phyloP scores from a whole-genome alignment of 257 asterid species.

The Agastache rugosa region DNA sequence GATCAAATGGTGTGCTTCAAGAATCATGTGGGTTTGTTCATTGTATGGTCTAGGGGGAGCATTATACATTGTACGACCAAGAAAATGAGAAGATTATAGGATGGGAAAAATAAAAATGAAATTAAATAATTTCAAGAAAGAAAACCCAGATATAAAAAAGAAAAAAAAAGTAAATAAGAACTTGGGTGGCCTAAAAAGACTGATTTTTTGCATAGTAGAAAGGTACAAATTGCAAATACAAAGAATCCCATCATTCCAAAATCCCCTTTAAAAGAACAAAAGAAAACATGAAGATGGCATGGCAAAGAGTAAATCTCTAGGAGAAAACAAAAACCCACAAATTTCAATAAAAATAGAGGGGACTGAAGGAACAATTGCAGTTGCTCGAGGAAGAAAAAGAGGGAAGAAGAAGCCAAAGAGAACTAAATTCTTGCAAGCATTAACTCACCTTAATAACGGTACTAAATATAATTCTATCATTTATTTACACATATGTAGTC shows the following conservation, averaged over 20 bases:
- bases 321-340: constrained; percentile 69
- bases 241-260: constrained; percentile 76
- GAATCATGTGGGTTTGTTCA: constrained; percentile 58
- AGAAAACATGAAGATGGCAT: constrained; percentile 40
- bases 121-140: not conserved
- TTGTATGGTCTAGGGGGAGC: constrained; percentile 62
- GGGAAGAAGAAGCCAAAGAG: constrained; percentile 52
- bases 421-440: constrained; percentile 36
- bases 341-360: constrained; percentile 62
- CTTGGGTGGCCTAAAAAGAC: constrained; percentile 66
- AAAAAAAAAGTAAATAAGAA: constrained; percentile 27
- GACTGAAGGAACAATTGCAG: constrained; percentile 67
- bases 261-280: constrained; percentile 47
- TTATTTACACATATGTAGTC: too few relatives aligned
- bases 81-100: constrained; percentile 23
- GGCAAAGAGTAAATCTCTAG: constrained; percentile 49
- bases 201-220: constrained; percentile 51
- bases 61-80: constrained; percentile 53
- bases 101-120: constrained; percentile 36
- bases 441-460: too few relatives aligned
- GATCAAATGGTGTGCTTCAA: constrained; percentile 52
- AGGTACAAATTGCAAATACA: constrained; percentile 58
- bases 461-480: too few relatives aligned
- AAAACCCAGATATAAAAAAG: too few relatives aligned
- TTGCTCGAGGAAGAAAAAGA: constrained; percentile 87